Conservation (phyloP, 805 yeast species). For the Wickerhamomyces chambardii region DNA sequence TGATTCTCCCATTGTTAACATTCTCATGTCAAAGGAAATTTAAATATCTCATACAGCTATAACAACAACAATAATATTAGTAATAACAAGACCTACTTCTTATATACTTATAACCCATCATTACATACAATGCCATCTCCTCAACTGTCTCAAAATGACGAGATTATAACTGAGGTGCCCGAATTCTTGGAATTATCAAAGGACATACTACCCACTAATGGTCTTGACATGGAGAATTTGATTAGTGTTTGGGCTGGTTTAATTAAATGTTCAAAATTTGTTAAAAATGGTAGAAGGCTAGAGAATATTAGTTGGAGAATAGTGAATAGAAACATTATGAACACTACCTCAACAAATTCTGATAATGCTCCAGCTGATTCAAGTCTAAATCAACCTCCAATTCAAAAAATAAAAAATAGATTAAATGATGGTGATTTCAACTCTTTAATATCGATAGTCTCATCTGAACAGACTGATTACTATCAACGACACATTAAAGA, state of each 20-base stretch:
- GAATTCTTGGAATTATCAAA: constrained; percentile 19
- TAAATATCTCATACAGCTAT: too few species aligned
- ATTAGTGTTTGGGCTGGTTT: constrained; percentile 32
- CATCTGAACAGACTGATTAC: constrained; percentile 10
- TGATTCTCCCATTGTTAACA: too few species aligned
- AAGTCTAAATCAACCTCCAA: too few species aligned
- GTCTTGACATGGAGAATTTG: constrained; percentile 28
- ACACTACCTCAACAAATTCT: background rate
- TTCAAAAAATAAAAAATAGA: constrained; percentile 6
- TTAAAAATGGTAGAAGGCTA: constrained; percentile 18
- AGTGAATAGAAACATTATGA: constrained; percentile 18
- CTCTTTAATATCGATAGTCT: constrained; percentile 16
- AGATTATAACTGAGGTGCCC: constrained; percentile 14
- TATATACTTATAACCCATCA: too few species aligned
- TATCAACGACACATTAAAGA: constrained; percentile 3
- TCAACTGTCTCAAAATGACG: background rate
- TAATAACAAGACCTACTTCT: too few species aligned
- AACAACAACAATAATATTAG: too few species aligned
- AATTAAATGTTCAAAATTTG: constrained; percentile 19
- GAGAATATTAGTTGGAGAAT: constrained; percentile 24
- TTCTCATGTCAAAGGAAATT: too few species aligned
- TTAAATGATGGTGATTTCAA: constrained; percentile 17
- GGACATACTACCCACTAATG: constrained; percentile 16
- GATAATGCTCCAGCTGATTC: too few species aligned
- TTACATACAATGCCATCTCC: too few species aligned